phyloP scores from a whole-genome alignment of 192 early-diverging fungal species.

The Thamnidium elegans region DNA sequence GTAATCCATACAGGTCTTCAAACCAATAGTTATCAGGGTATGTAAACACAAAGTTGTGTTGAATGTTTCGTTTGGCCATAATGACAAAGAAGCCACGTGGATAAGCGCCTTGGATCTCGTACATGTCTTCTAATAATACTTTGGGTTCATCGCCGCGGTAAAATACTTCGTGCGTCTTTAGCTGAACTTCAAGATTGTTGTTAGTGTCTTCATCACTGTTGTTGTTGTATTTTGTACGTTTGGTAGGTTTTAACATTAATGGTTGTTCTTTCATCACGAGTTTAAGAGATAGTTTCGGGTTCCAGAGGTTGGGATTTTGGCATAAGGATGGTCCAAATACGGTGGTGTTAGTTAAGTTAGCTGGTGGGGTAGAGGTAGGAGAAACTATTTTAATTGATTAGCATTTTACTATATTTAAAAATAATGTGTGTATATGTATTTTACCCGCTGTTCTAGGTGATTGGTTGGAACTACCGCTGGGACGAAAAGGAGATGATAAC shows the following conservation, averaged over 20 bases:
- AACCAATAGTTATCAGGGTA: slow-evolving; percentile 63
- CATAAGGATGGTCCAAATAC: slow-evolving; percentile 5
- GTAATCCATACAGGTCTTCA: slow-evolving; percentile 59
- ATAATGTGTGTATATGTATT: background rate
- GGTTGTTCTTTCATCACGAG: slow-evolving; percentile 17
- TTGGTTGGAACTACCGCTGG: background rate
- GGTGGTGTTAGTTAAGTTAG: background rate
- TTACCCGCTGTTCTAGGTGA: background rate
- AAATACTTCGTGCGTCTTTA: slow-evolving; percentile 45
- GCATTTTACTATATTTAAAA: background rate
- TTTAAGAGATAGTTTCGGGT: slow-evolving; percentile 21
- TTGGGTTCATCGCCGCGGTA: slow-evolving; percentile 36
- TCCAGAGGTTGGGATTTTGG: slow-evolving; percentile 11
- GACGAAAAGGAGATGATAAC: background rate
- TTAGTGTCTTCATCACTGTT: background rate
- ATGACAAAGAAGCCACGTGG: slow-evolving; percentile 59
- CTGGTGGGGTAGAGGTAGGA: background rate
- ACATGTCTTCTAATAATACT: slow-evolving; percentile 42
- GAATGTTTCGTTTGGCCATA: slow-evolving; percentile 48
- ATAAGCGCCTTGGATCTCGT: slow-evolving; percentile 42
- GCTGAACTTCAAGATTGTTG: slow-evolving; percentile 17
- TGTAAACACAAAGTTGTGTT: slow-evolving; percentile 60
- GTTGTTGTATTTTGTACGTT: background rate
- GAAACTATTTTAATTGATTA: background rate
- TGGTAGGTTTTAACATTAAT: background rate